Evolutionary conservation across 768 basidiomycete species (phyloP).

Genomic region (Leccinum fibrillosum): DNA sequence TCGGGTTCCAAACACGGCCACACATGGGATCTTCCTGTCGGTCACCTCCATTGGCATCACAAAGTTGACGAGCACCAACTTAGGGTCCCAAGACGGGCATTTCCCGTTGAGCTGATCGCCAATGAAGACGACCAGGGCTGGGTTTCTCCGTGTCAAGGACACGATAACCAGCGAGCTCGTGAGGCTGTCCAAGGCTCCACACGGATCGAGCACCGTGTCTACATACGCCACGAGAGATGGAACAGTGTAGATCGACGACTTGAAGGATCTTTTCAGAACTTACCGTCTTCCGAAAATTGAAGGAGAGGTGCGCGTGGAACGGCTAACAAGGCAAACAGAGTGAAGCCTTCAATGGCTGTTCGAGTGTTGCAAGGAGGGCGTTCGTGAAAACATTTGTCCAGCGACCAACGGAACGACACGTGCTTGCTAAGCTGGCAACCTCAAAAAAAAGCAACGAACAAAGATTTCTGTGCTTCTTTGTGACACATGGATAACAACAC

Average conservation of each 20-base stretch:
- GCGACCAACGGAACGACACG: no score
- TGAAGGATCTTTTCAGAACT: conserved; percentile 77
- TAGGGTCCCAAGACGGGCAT: conserved; percentile 81
- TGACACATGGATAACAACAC: no score
- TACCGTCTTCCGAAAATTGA: conserved; percentile 79
- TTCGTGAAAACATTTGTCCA: no score
- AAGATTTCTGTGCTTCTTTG: no score
- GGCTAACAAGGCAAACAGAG: conserved; percentile 32
- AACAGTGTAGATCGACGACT: conserved; percentile 92
- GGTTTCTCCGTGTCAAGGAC: conserved; percentile 81
- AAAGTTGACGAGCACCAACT: conserved; percentile 87
- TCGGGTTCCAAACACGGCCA: conserved; percentile 92
- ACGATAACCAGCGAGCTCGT: conserved; percentile 69
- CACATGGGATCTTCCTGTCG: conserved; percentile 80
- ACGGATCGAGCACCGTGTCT: conserved; percentile 59
- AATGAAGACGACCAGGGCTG: conserved; percentile 82
- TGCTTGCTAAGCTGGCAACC: no score
- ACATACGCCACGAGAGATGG: conserved; percentile 75
- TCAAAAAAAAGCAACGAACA: no score
- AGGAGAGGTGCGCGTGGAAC: conserved; percentile 73
- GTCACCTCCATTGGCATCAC: conserved; percentile 58
- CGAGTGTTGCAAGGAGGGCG: no score
- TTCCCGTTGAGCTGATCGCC: conserved; percentile 96
- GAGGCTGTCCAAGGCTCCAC: conserved; percentile 68
- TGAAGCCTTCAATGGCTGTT: conserved; percentile 1